Conservation (phyloP, 2,329 filamentous ascomycete genomes). For the Magnaporthales sp. region DNA sequence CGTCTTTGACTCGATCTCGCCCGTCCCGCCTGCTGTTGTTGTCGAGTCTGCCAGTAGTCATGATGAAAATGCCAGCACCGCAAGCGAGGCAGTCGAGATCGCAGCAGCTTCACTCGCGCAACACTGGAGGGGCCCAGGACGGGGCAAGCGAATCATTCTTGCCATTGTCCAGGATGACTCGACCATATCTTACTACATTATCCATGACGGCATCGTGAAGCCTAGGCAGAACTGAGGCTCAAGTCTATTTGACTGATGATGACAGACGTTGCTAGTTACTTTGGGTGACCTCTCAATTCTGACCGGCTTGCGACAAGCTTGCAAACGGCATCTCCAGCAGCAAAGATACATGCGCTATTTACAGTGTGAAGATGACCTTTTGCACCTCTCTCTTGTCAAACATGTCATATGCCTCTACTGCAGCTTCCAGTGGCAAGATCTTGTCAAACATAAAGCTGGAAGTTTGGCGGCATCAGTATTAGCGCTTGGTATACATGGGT, state of each 20-base stretch:
- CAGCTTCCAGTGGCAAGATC: slow-evolving; percentile 60
- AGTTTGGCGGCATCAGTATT: not conserved
- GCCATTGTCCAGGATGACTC: slow-evolving; percentile 72
- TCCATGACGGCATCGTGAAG: slow-evolving; percentile 82
- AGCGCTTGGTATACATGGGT: not conserved
- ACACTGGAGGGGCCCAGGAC: slow-evolving; percentile 33
- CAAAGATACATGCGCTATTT: not conserved
- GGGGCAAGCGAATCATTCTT: slow-evolving; percentile 62
- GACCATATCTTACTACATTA: slow-evolving; percentile 75
- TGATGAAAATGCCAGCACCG: slow-evolving; percentile 7
- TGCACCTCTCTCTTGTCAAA: slow-evolving; percentile 67
- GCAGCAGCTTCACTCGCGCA: slow-evolving; percentile 21
- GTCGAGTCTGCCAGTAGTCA: slow-evolving; percentile 10
- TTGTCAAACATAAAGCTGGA: slow-evolving; percentile 68
- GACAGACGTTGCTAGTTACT: not conserved
- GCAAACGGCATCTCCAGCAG: not conserved
- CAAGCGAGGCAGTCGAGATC: slow-evolving; percentile 9
- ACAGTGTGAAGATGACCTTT: slow-evolving; percentile 61
- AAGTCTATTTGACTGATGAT: not conserved
- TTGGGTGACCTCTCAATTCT: not conserved
- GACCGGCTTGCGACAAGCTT: not conserved
- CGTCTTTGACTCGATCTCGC: slow-evolving; percentile 57
- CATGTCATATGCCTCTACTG: slow-evolving; percentile 59
- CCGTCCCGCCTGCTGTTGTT: slow-evolving; percentile 27
- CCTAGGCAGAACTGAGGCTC: slow-evolving; percentile 64